Conservation (phyloP, 345 rosid genomes). For the Bruguiera parviflora region DNA sequence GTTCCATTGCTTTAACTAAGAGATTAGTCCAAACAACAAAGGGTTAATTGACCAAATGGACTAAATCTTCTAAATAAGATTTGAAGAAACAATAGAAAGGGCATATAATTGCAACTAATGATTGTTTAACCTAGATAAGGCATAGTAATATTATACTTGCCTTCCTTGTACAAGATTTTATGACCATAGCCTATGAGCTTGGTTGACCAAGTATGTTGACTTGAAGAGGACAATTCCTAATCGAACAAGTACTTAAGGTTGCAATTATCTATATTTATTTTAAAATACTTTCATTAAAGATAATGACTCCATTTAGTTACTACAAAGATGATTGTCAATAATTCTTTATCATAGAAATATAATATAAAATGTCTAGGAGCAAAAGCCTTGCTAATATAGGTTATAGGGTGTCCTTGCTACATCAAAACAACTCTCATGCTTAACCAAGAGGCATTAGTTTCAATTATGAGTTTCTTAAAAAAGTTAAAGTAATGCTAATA, state of each 20-base stretch:
- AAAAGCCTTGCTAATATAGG: background rate
- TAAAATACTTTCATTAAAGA: background rate
- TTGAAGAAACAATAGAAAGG: no score
- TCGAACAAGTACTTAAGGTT: background rate
- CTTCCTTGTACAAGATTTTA: background rate
- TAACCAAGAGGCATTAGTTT: no score
- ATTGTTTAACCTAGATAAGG: no score
- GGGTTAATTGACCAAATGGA: no score
- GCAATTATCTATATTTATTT: background rate
- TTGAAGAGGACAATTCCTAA: background rate
- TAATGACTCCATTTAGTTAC: background rate
- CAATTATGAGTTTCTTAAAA: no score
- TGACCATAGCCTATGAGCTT: background rate
- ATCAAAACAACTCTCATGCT: background rate
- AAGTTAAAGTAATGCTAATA: no score
- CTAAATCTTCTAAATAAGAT: no score
- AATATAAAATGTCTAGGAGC: background rate
- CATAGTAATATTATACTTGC: no score
- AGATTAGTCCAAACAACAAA: no score
- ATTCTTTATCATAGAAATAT: background rate
- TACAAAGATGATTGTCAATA: background rate
- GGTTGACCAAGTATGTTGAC: background rate
- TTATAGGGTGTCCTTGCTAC: background rate
- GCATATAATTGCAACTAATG: no score
- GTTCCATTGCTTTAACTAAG: no score